phyloP scores from a whole-genome alignment of 2,329 filamentous ascomycete species.

The Alternaria burnsii region DNA sequence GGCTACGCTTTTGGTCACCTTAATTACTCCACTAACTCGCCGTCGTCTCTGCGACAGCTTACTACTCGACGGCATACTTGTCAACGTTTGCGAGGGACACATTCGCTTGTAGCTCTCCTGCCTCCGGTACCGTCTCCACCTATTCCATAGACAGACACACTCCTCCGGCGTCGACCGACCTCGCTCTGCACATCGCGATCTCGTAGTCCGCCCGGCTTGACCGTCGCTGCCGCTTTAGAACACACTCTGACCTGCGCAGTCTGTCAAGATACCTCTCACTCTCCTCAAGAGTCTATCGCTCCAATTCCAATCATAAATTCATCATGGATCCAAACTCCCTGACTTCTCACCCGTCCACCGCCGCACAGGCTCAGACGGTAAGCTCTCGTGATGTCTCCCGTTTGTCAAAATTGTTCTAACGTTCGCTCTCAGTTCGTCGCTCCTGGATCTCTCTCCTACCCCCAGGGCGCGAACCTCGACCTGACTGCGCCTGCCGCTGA shows the following conservation, averaged over 20 bases:
- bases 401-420: constrained; percentile 32
- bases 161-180: constrained; percentile 43
- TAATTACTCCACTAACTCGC: constrained; percentile 37
- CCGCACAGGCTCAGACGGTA: constrained; percentile 86
- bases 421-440: constrained; percentile 69
- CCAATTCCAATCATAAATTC: constrained; percentile 41
- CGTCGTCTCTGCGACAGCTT: constrained; percentile 36
- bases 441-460: constrained; percentile 90
- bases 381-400: constrained; percentile 37
- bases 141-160: constrained; percentile 23
- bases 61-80: constrained; percentile 42
- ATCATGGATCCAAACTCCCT: constrained; percentile 79
- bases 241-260: constrained; percentile 47
- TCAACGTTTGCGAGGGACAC: constrained; percentile 79
- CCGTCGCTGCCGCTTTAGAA: constrained; percentile 39
- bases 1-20: constrained; percentile 53
- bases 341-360: constrained; percentile 89
- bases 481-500: constrained; percentile 81
- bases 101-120: constrained; percentile 98
- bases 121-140: constrained; percentile 62
- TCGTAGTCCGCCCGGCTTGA: constrained; percentile 40
- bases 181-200: constrained; percentile 42
- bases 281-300: constrained; percentile 39
- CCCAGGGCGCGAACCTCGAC: constrained; percentile 76
- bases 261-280: constrained; percentile 42